A percentile compares a stretch with the other conserved stretches of the same genome.
Evolutionary conservation across 768 basidiomycete species (phyloP).

Genomic region (Podaxis rugospora): DNA sequence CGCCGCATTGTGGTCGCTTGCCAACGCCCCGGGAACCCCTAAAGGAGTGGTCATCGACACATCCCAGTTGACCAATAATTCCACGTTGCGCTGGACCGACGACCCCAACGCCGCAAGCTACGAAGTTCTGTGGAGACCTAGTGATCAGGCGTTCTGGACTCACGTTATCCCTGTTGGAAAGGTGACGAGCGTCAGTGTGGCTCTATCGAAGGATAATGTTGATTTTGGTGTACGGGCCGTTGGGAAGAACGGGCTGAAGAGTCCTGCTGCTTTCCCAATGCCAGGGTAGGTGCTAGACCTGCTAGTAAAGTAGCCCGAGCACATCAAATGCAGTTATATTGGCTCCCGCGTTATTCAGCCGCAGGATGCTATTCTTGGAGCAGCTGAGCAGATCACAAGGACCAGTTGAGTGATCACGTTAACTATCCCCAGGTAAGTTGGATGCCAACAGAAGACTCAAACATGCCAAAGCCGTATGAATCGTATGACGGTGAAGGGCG

Average conservation of each 20-base stretch:
- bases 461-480: too few species aligned
- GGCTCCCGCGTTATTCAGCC: background rate
- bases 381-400: background rate
- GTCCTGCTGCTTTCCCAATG: conserved; percentile 43
- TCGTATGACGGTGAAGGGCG: too few species aligned
- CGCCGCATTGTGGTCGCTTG: conserved; percentile 50
- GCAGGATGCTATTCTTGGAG: background rate
- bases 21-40: conserved; percentile 51
- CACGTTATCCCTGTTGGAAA: conserved; percentile 45
- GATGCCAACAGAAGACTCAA: too few species aligned
- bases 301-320: background rate
- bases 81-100: conserved; percentile 42
- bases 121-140: conserved; percentile 48
- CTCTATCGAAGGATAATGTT: conserved; percentile 48
- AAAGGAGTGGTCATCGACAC: conserved; percentile 44
- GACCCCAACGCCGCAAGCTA: conserved; percentile 39
- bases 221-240: conserved; percentile 46
- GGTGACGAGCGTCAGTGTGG: conserved; percentile 34
- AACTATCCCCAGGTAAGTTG: background rate
- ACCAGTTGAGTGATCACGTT: background rate
- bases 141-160: conserved; percentile 43
- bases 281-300: conserved; percentile 11
- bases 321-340: background rate
- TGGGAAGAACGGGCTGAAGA: conserved; percentile 47
- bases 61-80: conserved; percentile 48